Evolutionary conservation across 176 grass and related monocot species (phyloP).

Genomic region (Otatea glauca): DNA sequence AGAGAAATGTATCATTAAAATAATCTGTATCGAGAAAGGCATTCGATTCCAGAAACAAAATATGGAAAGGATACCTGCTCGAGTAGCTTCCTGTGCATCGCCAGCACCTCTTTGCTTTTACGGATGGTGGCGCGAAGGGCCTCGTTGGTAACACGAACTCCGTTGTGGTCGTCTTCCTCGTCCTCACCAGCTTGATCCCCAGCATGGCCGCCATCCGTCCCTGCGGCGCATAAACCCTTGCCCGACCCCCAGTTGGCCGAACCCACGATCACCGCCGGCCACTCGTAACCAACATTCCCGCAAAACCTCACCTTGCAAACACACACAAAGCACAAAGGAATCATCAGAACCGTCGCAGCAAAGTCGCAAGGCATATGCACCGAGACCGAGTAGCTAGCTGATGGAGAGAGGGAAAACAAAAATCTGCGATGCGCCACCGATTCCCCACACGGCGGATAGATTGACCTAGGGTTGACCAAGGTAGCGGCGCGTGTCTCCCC

Average conservation of each 20-base stretch:
- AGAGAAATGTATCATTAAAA: not conserved
- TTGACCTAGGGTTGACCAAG: not conserved
- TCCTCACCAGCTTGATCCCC: constrained; percentile 29
- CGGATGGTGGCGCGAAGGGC: constrained; percentile 47
- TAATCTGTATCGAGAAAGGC: not conserved
- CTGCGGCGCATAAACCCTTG: constrained; percentile 37
- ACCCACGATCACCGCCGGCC: constrained; percentile 15
- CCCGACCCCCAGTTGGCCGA: not conserved
- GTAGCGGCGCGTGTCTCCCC: not conserved
- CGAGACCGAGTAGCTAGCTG: not conserved
- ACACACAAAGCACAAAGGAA: not conserved
- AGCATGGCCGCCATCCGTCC: not conserved
- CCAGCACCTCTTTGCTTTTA: constrained; percentile 68
- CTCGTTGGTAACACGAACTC: constrained; percentile 46
- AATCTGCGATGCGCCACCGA: not conserved
- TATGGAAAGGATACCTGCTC: constrained; percentile 52
- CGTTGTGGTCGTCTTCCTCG: not conserved
- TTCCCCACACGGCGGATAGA: not conserved
- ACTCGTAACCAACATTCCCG: constrained; percentile 23
- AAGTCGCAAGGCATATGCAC: not conserved
- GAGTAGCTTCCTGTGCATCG: constrained; percentile 54
- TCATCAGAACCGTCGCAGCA: constrained; percentile 17
- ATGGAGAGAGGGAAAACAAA: not conserved
- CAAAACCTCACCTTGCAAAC: constrained; percentile 41
- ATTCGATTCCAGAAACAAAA: constrained; percentile 29